Base-by-base conservation (phyloP, 768 basidiomycete genomes). In the Boletus sensibilis region DNA sequence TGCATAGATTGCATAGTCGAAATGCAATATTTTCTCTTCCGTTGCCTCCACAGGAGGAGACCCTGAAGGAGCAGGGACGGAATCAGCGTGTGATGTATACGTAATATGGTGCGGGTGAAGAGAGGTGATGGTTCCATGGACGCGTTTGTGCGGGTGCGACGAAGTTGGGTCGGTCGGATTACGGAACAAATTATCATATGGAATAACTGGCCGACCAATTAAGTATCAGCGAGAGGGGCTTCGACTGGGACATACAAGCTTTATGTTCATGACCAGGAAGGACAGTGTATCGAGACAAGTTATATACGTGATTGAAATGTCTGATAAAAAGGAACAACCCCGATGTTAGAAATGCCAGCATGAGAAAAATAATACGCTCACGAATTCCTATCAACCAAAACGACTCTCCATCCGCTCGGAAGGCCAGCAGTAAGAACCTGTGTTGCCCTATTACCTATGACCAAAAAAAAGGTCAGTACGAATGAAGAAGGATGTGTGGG, bases 191-290 rank as follows among this genome's bases (percentile, higher is more conserved):
- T 79, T 78, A 48, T 72, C 69, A 62, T 81, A 83, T 0, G 85
- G 83, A 58, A 87, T 78, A 67, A 87, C 81, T 75, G 20, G 33
- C 11, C 11, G 33, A 60, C 34, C 14, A 9, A 9, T 27, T 45
- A 14, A 47, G 2, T 1, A 25, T 29, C 31, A 29, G 16, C 23
- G 12, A 33, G 13, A 5, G 25, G 8, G 27, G 1, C 18, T n/a
- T 2, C 18, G 31, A 37, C 2, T 5, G 16, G 14, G 18, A 69
- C 79, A 57, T 53, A 82, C 81, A 87, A 27, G 83, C 83, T 74
- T 86, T 87, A 70, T 86, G 81, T 68, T 84, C 84, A 60, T 85
- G 81, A 20, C 81, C 79, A 39, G 82, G 75, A 5, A 86, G 75
- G 21, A 85, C 79, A 18, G 83, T 78, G 50, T 80, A 78, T 50